Base-by-base conservation (phyloP, 2,329 filamentous ascomycete species). In the Domatiomyces catenatus region DNA sequence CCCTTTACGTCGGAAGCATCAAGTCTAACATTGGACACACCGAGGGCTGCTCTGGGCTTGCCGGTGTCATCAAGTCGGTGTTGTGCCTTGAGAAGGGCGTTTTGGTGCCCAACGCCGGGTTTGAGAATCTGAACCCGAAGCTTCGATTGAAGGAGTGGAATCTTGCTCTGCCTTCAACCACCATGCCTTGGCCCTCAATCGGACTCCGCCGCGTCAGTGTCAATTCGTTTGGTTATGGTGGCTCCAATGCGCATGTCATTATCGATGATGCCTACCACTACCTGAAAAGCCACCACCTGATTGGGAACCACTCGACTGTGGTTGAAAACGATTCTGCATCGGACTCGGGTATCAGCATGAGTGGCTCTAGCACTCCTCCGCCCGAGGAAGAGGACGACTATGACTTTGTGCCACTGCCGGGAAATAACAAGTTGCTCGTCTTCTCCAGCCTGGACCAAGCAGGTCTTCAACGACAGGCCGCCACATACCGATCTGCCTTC, bases 1-100 rank as follows among this genome's bases (percentile, higher is more conserved):
- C 58, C 0, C 48, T 66, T 1, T 61, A 57, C 18, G 56, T 69
- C 17, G 64, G 64, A 2, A 61, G 60, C 17, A 49, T 59, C 10
- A 59, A 59, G 42, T 17, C 52, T 10, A 54, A 50, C 15, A 48
- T 59, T 12, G 67, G 67, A 0, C 67, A 69, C 48, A 59, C 59
- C 0, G 66, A 69, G 51, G 59, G 59, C 2, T 52, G 57, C 2
- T 56, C 59, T 48, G 56, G 64, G 52, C 19, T 59, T 60, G 36
- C 61, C 1, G 56, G 58, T 5, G 6, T 66, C 12, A 63, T 66
- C 8, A 66, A 66, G 52, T 54, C 58, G 2, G 44, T 59, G 15
- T 48, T 57, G 42, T 44, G 49, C 5, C 43, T 62, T 3, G 57
- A 62, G 48, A 51, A 48, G 1, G 56, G 54, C 57, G 51, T 54